Base-by-base conservation (phyloP, 106 monocot species). In the Apostasia ramifera region DNA sequence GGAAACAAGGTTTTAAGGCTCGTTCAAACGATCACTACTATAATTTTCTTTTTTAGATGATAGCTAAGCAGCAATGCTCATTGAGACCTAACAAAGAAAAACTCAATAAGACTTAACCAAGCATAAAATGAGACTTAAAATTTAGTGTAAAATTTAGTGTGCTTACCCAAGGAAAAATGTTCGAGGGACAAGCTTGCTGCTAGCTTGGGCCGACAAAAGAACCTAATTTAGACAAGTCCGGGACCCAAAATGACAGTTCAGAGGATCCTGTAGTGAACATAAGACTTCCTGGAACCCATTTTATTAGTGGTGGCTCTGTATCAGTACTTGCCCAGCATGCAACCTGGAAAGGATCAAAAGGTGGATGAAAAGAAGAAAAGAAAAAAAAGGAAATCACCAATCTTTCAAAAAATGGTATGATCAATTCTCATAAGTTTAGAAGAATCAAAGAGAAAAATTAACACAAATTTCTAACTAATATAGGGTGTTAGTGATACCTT, bases 161-260 rank as follows among this genome's bases (percentile, higher is more conserved):
- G 26, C 26, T 26, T 26, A 26, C 26, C 26, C 26, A 26, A 26
- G 26, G 26, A 26, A 26, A 26, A 26, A 26, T 26, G 26, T 26
- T 26, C 26, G 0, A 26, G 26, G 26, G 26, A 26, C 26, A 26
- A 26, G 26, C 26, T 26, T 26, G 26, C 26, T 68, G 26, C 68
- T 81, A 91, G 47, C 83, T 94, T 4, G 61, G 53, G 13, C 78
- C 69, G 38, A 79, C 77, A 54, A 92, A 89, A 6, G 98, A 87
- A 46, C 98, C 93, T 66, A 90, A 73, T 76, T 98, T 98, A 6
- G 98, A 98, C 63, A 98, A 84, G 61, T 98, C 93, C 14, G 98
- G 98, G 62, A 98, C 67, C 98, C 98, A 98, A 75, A 90, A 98
- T 49, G 93, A 98, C 13, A 98, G 64, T 49, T 98, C 98, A 40